phyloP scores from a whole-genome alignment of 2,329 filamentous ascomycete genomes.

The Xylariaceae sp. region DNA sequence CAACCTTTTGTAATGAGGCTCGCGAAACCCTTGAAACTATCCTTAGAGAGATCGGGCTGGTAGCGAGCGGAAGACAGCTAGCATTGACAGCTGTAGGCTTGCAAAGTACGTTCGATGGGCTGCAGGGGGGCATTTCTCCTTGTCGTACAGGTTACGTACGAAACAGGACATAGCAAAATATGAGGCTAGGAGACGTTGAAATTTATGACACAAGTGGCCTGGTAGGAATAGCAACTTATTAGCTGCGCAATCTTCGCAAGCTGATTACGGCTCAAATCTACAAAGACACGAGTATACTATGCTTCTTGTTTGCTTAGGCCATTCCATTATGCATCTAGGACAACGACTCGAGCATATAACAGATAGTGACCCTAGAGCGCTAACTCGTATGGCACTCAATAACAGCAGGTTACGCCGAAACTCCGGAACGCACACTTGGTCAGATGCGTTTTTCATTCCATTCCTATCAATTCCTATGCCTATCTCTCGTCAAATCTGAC shows the following conservation, averaged over 20 bases:
- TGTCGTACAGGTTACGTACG: too few relatives aligned
- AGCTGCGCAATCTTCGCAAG: neutral
- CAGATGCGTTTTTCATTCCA: neutral
- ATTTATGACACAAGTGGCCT: too few relatives aligned
- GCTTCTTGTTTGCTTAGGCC: neutral
- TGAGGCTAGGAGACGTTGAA: too few relatives aligned
- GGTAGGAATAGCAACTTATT: too few relatives aligned
- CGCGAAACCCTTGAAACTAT: too few relatives aligned
- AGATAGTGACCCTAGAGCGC: neutral
- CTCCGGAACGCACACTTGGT: constrained; percentile 1
- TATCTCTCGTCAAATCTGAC: neutral
- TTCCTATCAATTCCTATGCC: neutral
- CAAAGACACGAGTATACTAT: neutral
- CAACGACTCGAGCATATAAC: neutral
- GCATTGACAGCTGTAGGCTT: too few relatives aligned
- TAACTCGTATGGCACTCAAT: neutral
- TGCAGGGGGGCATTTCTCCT: too few relatives aligned
- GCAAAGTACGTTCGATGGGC: too few relatives aligned
- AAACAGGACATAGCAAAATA: too few relatives aligned
- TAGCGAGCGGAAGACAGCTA: too few relatives aligned
- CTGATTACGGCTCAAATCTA: constrained; percentile 1
- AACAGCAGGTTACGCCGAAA: constrained; percentile 15
- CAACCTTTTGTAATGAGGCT: too few relatives aligned
- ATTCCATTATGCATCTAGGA: neutral
- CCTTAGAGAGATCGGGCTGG: too few relatives aligned